phyloP scores from a whole-genome alignment of 208 protist genomes.

The Trypanosoma cruzi region DNA sequence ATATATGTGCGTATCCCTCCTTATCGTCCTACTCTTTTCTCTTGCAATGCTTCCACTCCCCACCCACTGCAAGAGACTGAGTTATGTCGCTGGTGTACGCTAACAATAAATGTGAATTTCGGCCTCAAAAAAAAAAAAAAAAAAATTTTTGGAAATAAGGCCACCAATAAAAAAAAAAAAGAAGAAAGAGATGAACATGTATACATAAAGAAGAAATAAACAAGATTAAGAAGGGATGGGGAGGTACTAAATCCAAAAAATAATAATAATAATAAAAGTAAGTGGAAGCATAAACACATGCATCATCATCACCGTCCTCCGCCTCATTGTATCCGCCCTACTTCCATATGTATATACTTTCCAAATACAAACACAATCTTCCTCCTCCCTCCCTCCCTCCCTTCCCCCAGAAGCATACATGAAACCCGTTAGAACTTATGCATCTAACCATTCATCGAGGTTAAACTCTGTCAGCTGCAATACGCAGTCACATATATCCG shows the following conservation, averaged over 20 bases:
- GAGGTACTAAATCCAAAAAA: no score
- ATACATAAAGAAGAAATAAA: not conserved
- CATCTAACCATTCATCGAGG: conserved; percentile 48
- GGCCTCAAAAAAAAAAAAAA: conserved; percentile 6
- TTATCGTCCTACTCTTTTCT: not conserved
- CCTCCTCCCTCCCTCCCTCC: no score
- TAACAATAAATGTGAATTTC: not conserved
- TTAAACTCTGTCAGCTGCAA: conserved; percentile 51
- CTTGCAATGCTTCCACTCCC: not conserved
- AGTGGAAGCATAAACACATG: not conserved
- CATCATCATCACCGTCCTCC: not conserved
- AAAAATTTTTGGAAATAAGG: no score
- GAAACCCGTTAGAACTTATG: conserved; percentile 10
- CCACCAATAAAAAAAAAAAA: no score
- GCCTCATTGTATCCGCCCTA: no score
- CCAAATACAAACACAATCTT: no score
- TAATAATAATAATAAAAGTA: no score
- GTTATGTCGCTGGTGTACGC: not conserved
- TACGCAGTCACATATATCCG: conserved; percentile 12
- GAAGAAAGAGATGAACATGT: not conserved
- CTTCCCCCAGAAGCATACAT: not conserved
- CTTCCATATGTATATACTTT: no score
- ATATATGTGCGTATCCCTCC: not conserved
- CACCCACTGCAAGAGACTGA: not conserved
- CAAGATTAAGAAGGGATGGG: not conserved